These are phyloP conservation scores for Phaeotremella fagi DNA, from an alignment of 768 basidiomycete species.

Conservation along the genomic window DNA sequence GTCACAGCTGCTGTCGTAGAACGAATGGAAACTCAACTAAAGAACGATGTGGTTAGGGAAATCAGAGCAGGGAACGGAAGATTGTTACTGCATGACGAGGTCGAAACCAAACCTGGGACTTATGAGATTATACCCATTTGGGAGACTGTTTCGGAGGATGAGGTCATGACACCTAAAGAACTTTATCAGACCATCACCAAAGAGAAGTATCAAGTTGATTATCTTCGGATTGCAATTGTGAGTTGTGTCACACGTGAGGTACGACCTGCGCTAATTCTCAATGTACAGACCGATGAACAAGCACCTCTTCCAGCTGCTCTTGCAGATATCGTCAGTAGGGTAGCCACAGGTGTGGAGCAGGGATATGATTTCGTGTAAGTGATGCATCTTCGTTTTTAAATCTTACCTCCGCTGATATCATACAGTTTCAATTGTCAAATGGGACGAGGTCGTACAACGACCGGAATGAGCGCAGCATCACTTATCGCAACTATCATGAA, in stretches of 20 bases:
- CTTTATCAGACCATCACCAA: conserved; percentile 43
- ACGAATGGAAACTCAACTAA: conserved; percentile 80
- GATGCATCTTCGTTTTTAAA: background rate
- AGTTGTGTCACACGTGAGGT: conserved; percentile 39
- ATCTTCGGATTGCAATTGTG: conserved; percentile 84
- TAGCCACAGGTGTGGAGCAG: conserved; percentile 55
- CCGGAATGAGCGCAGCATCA: conserved; percentile 88
- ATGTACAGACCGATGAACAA: conserved; percentile 85
- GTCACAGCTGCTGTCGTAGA: conserved; percentile 87
- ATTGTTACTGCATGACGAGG: conserved; percentile 88
- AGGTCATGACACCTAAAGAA: conserved; percentile 48
- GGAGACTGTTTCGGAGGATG: conserved; percentile 65
- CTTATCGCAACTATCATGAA: conserved; percentile 65
- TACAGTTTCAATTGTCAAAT: conserved; percentile 88
- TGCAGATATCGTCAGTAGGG: conserved; percentile 68
- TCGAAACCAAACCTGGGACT: conserved; percentile 83
- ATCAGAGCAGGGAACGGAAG: conserved; percentile 64
- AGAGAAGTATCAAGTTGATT: conserved; percentile 62
- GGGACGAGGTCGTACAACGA: conserved; percentile 73
- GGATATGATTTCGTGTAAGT: conserved; percentile 53
- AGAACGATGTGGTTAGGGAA: conserved; percentile 80
- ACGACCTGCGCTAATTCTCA: conserved; percentile 1
- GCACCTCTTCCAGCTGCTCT: conserved; percentile 87
- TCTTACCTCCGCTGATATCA: conserved; percentile 2
- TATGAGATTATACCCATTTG: conserved; percentile 91